Evolutionary conservation across 345 rosid genomes (phyloP), one percentile per base, ranked within the genome.

Genomic region (Citropsis articulata): DNA sequence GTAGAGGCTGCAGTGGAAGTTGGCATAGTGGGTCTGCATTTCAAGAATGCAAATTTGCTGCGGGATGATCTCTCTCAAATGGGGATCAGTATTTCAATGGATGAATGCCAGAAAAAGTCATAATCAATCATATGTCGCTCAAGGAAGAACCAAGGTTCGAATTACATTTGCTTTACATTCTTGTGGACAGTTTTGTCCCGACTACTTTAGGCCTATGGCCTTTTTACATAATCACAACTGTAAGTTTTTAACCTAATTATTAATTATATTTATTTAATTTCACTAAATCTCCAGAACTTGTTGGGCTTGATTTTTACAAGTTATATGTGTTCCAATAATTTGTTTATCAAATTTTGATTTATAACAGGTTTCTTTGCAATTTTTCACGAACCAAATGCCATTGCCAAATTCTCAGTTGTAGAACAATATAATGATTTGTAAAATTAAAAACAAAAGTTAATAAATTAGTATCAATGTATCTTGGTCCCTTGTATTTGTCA

Each of bases 1-100:
- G 92, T 89, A 5, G 89, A 92, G 67, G 93, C 92, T 70, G 99
- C 98, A 27, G 75, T 55, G 60, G 91, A 90, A 85, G 85, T 86
- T 66, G 98, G 99, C 76, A 90, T 93, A 45, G 78, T 73, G 22
- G 97, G 95, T 68, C 71, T 93, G 60, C 91, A 88, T 36, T 92
- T 95, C 83, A 86, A 90, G 89, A 84, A 84, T 76, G 86, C 88
- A 22, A 88, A 85, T 68, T 66, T 81, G 48, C 88, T 95, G 57
- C 76, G 86, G 25, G 67, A 79, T 77, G 95, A 88, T 78, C 93
- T 92, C 50, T 62, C 69, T 6, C 76, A 13, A 33, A 72, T 85
- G 48, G 97, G 98, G 78, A 72, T 93, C 76, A 77, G 79, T 66
- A 64, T 87, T 72, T 84, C 88, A 48, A 27, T 63, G 30, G 64